Conservation (phyloP, 2,329 filamentous ascomycete genomes). For the Alternaria brassicae region DNA sequence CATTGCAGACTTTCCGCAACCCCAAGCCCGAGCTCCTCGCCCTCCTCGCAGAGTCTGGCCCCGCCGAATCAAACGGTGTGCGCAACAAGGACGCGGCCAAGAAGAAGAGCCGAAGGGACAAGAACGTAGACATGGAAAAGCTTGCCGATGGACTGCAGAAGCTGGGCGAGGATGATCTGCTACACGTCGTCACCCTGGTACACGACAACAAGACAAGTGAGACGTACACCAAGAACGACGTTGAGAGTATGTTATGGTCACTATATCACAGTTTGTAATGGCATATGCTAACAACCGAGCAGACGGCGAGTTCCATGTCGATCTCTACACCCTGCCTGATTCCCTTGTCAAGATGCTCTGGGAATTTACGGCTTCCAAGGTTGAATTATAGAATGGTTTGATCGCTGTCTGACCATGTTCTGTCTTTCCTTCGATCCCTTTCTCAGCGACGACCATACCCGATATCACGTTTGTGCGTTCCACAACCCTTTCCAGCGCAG, state of each 20-base stretch:
- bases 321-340: conserved; percentile 96
- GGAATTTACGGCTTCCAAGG: conserved; percentile 71
- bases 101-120: conserved; percentile 76
- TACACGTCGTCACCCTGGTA: conserved; percentile 96
- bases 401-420: background rate
- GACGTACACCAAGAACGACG: conserved; percentile 96
- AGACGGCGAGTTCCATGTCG: conserved; percentile 98
- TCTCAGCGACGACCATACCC: background rate
- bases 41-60: conserved; percentile 80
- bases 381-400: conserved; percentile 36
- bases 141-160: conserved; percentile 89
- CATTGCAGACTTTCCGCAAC: conserved; percentile 78
- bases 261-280: background rate
- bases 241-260: conserved; percentile 75
- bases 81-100: conserved; percentile 73
- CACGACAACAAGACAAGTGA: conserved; percentile 95
- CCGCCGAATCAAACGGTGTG: conserved; percentile 69
- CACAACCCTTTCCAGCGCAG: background rate
- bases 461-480: background rate
- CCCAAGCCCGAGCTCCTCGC: conserved; percentile 85
- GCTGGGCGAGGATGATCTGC: conserved; percentile 88
- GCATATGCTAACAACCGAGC: conserved; percentile 28
- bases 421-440: background rate
- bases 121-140: conserved; percentile 90
- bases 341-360: conserved; percentile 89